Evolutionary conservation across 2,329 filamentous ascomycete genomes (phyloP).

Genomic region (Diaporthe citri): DNA sequence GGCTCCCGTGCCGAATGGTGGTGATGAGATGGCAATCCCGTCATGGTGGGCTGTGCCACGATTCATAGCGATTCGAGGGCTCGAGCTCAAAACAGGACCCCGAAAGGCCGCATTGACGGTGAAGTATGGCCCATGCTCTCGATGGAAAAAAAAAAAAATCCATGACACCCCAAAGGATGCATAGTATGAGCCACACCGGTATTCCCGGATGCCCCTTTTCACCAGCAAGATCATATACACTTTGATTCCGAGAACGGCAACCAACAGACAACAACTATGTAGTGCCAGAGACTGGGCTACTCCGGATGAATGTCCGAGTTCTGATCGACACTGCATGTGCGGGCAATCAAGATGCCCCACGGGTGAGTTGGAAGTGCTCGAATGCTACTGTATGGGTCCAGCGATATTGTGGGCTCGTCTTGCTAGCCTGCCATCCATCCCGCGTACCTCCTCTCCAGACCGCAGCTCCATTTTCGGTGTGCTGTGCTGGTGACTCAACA

Average conservation of each 20-base stretch:
- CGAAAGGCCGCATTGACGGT: not conserved
- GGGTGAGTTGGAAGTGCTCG: slow-evolving; percentile 30
- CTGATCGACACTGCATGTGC: slow-evolving; percentile 31
- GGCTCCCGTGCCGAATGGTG: slow-evolving; percentile 3
- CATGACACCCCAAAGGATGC: slow-evolving; percentile 6
- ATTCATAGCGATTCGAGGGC: slow-evolving; percentile 2
- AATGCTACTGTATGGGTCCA: slow-evolving; percentile 27
- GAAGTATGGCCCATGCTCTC: slow-evolving; percentile 14
- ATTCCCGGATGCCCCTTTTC: not conserved
- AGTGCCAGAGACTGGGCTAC: not conserved
- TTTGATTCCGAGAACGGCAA: not conserved
- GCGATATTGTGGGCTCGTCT: slow-evolving; percentile 14
- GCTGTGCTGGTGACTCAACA: slow-evolving; percentile 29
- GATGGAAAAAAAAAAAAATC: not conserved
- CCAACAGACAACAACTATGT: not conserved
- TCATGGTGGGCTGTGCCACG: slow-evolving; percentile 14
- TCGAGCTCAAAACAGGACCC: not conserved
- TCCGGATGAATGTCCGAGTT: slow-evolving; percentile 11
- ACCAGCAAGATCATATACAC: not conserved
- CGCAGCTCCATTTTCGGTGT: slow-evolving; percentile 12
- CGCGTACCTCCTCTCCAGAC: not conserved
- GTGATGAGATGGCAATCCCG: slow-evolving; percentile 20
- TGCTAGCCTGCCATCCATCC: slow-evolving; percentile 22
- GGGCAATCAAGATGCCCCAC: slow-evolving; percentile 32
- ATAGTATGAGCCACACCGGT: not conserved